Base-by-base conservation (phyloP, 495 filamentous ascomycete genomes). In the Aspergillus funiculosus region DNA sequence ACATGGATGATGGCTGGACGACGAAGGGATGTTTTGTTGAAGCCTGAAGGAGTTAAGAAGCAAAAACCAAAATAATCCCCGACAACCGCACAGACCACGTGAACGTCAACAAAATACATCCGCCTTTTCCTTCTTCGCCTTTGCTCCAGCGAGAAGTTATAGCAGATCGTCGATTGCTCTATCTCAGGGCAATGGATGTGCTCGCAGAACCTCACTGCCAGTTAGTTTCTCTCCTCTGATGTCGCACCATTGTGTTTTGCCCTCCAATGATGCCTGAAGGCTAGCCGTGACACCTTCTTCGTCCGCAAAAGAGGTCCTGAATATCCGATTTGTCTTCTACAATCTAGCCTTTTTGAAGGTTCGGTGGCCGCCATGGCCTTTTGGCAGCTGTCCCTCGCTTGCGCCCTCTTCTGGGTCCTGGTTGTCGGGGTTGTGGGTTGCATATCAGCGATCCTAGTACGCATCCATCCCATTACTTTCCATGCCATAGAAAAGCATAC, bases 21-120 rank as follows among this genome's bases (percentile, higher is more conserved):
- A 30, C 2, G 35, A 29, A 32, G 46, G 37, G 32, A 29, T 39
- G 4, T n/a, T n/a, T n/a, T n/a, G n/a, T n/a, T n/a, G n/a, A 32
- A 40, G 13, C 10, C 22, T 31, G 47, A 53, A 42, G 57, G 49
- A 58, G 54, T 57, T 55, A 54, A 53, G 55, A 47, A 49, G 39
- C 38, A 27, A 53, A 48, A 49, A 41, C 30, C 38, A 60, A 64
- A 64, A 58, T 59, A 64, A 62, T 57, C 58, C 32, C 50, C 46
- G 53, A 54, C 50, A 50, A 43, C 49, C 35, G 58, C 63, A 63
- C 63, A 38, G 62, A 60, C 63, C 63, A 62, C 57, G 51, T 58
- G 48, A 55, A 50, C 43, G 27, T 19, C 35, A 45, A 30, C 24
- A 37, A 27, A 29, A 5, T 20, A n/a, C 34, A 31, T 21, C 39